Evolutionary conservation across 306 rosid species (phyloP).

Genomic region (Pterocarpus macrocarpus): DNA sequence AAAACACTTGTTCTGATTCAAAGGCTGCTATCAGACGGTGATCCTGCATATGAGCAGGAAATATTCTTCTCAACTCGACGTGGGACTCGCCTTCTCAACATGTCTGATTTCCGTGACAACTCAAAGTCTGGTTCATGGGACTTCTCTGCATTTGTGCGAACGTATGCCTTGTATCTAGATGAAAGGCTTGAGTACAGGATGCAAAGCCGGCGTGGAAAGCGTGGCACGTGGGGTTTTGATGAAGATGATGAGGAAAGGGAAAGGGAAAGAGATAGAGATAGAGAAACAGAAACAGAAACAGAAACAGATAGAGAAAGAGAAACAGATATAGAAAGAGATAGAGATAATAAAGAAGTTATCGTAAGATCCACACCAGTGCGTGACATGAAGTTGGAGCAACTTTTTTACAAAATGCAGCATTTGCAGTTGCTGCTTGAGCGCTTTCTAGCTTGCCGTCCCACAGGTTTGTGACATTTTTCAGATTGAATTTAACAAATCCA

Average conservation of each 20-base stretch:
- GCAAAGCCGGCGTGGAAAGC: slow-evolving; percentile 84
- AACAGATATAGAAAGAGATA: slow-evolving; percentile 2
- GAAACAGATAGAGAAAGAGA: slow-evolving; percentile 19
- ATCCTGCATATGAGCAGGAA: slow-evolving; percentile 96
- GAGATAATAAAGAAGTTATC: slow-evolving; percentile 26
- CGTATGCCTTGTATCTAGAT: slow-evolving; percentile 79
- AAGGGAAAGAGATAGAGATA: slow-evolving; percentile 24
- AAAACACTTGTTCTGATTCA: slow-evolving; percentile 80
- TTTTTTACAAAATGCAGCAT: slow-evolving; percentile 81
- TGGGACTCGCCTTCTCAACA: slow-evolving; percentile 86
- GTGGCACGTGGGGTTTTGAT: slow-evolving; percentile 60
- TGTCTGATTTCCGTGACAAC: slow-evolving; percentile 84
- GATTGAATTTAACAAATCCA: neutral
- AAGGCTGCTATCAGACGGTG: slow-evolving; percentile 79
- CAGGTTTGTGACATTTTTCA: slow-evolving; percentile 62
- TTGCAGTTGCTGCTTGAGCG: slow-evolving; percentile 88
- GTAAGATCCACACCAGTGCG: slow-evolving; percentile 67
- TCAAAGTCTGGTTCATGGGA: slow-evolving; percentile 72
- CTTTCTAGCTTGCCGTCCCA: slow-evolving; percentile 90
- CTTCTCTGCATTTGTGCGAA: slow-evolving; percentile 81
- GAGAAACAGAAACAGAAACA: neutral
- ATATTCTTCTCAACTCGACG: slow-evolving; percentile 90
- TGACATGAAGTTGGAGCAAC: slow-evolving; percentile 69
- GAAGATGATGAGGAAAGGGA: slow-evolving; percentile 61
- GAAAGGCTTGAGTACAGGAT: slow-evolving; percentile 88